Conservation (phyloP, 1,139 yeast species). For the Citeromyces siamensis region DNA sequence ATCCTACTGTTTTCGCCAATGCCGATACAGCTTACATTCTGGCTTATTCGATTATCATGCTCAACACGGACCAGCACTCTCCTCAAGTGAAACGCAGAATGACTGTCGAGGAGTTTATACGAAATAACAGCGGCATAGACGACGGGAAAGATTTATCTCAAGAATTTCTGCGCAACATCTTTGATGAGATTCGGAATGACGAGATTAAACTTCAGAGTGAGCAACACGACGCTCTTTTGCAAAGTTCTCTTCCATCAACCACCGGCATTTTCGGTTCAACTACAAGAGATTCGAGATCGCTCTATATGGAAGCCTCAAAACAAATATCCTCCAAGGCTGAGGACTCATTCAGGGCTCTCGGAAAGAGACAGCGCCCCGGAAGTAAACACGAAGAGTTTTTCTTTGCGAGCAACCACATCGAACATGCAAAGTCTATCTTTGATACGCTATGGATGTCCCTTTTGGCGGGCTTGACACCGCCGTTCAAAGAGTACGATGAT, state of each 20-base stretch:
- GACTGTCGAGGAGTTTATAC: slow-evolving; percentile 78
- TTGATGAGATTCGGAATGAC: slow-evolving; percentile 61
- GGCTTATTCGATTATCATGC: slow-evolving; percentile 85
- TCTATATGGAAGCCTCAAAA: slow-evolving; percentile 82
- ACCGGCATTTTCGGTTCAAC: slow-evolving; percentile 61
- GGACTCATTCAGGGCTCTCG: slow-evolving; percentile 61
- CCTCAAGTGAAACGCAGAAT: slow-evolving; percentile 76
- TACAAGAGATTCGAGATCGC: slow-evolving; percentile 69
- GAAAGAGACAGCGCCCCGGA: slow-evolving; percentile 30
- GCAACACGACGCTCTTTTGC: slow-evolving; percentile 81
- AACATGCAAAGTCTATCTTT: slow-evolving; percentile 87
- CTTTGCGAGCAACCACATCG: slow-evolving; percentile 50
- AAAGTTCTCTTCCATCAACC: slow-evolving; percentile 40
- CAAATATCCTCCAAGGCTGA: slow-evolving; percentile 91
- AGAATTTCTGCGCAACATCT: slow-evolving; percentile 57
- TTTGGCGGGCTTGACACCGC: slow-evolving; percentile 87
- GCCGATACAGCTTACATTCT: slow-evolving; percentile 92
- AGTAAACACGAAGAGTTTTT: slow-evolving; percentile 22
- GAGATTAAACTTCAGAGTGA: slow-evolving; percentile 90
- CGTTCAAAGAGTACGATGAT: slow-evolving; percentile 84
- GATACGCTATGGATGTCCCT: slow-evolving; percentile 97
- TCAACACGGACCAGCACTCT: slow-evolving; percentile 91
- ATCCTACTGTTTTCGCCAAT: slow-evolving; percentile 74
- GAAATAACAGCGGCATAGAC: slow-evolving; percentile 87
- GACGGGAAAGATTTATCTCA: slow-evolving; percentile 79